Conservation (phyloP, 805 yeast species). For the Metschnikowia santaceciliae region DNA sequence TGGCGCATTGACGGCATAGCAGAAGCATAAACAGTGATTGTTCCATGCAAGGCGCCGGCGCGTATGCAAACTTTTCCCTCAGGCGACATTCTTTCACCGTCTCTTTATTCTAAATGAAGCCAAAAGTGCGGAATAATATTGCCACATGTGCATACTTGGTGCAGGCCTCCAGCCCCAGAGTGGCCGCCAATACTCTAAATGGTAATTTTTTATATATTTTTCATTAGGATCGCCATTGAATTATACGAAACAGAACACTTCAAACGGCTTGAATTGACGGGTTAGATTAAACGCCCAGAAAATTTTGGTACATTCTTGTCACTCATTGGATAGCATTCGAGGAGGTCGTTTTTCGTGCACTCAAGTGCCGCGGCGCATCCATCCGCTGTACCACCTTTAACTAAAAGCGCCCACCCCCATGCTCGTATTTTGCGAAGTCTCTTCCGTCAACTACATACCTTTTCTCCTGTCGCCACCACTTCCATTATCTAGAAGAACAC, state of each 20-base stretch:
- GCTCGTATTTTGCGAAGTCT: conserved; percentile 3
- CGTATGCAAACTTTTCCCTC: not conserved
- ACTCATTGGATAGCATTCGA: not conserved
- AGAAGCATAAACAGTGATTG: not conserved
- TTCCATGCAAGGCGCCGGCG: conserved; percentile 1
- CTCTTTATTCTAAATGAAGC: not conserved
- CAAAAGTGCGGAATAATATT: not conserved
- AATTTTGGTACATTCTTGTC: not conserved
- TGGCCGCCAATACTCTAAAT: too few species aligned
- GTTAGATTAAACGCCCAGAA: not conserved
- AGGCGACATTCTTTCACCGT: not conserved
- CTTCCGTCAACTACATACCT: not conserved
- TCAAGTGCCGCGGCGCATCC: conserved; percentile 1
- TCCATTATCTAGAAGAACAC: not conserved
- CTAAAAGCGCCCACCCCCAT: not conserved
- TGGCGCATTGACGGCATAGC: not conserved
- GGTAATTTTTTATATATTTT: too few species aligned
- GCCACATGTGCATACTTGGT: not conserved
- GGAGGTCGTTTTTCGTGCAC: conserved; percentile 1
- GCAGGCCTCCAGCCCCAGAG: not conserved
- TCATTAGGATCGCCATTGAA: not conserved
- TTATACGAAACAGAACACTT: too few species aligned
- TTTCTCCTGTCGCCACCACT: not conserved
- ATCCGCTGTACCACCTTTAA: not conserved
- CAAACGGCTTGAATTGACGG: too few species aligned